Percentiles rank a stretch among this genome's conserved stretches.
Conservation (phyloP, 805 yeast species). For the Saccharomycopsis fodiens region DNA sequence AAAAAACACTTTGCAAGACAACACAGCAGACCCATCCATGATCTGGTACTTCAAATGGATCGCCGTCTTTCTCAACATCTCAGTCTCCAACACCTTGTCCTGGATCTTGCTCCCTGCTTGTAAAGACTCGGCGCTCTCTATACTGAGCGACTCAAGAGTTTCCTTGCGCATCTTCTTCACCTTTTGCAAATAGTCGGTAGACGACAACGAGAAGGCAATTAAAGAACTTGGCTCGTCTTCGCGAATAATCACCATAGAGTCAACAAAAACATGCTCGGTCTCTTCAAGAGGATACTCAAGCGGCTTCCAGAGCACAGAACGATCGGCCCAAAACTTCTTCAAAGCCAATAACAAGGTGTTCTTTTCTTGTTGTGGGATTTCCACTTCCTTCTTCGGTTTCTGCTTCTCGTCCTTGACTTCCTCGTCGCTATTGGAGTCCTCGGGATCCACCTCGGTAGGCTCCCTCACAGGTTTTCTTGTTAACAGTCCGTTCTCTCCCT, state of each 20-base stretch:
- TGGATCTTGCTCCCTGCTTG: slow-evolving; percentile 8
- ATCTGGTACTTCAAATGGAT: slow-evolving; percentile 90
- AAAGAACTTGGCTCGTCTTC: slow-evolving; percentile 96
- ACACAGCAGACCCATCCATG: slow-evolving; percentile 71
- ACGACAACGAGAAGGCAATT: slow-evolving; percentile 85
- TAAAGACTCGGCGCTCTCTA: slow-evolving; percentile 21
- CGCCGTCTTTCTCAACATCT: slow-evolving; percentile 75
- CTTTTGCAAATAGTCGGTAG: slow-evolving; percentile 72
- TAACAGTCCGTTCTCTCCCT: slow-evolving; percentile 9
- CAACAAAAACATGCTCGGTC: slow-evolving; percentile 86
- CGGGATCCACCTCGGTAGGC: neutral
- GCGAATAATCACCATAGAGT: slow-evolving; percentile 85
- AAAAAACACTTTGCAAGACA: slow-evolving; percentile 90
- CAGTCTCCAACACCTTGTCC: slow-evolving; percentile 41
- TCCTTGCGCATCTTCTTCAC: slow-evolving; percentile 32
- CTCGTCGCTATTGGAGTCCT: neutral
- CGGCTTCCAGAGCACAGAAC: slow-evolving; percentile 95
- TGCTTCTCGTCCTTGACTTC: slow-evolving; percentile 1
- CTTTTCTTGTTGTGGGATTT: slow-evolving; percentile 48
- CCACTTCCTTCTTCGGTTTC: slow-evolving; percentile 16
- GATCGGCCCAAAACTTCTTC: slow-evolving; percentile 93
- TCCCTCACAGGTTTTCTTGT: neutral
- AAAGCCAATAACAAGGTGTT: slow-evolving; percentile 75
- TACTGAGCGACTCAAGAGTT: slow-evolving; percentile 7
- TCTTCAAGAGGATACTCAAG: slow-evolving; percentile 71